These are phyloP conservation scores for Pulveroboletus sp. DNA, from an alignment of 768 basidiomycete species.

Conservation along the genomic window DNA sequence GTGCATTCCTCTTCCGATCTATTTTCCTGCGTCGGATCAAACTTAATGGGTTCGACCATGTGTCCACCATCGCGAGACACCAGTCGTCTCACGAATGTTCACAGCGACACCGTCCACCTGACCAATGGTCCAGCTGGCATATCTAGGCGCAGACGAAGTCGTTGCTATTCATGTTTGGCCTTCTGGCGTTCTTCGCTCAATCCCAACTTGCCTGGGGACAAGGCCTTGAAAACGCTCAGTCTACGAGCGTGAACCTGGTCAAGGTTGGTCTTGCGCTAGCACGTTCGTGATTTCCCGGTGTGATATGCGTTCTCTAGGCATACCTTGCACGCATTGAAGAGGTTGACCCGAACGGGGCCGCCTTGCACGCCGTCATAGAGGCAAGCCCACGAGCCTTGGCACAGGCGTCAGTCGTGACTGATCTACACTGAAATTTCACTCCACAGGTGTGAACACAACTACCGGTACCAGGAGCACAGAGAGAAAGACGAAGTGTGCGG, in stretches of 20 bases:
- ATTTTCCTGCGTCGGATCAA: not conserved
- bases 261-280: slow-evolving; percentile 36
- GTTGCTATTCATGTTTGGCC: not conserved
- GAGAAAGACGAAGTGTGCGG: slow-evolving; percentile 19
- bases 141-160: not conserved
- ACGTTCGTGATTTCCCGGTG: not conserved
- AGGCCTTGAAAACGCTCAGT: slow-evolving; percentile 46
- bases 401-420: no score
- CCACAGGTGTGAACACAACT: slow-evolving; percentile 36
- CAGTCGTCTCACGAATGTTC: not conserved
- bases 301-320: slow-evolving; percentile 36
- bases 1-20: not conserved
- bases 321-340: slow-evolving; percentile 64
- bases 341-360: slow-evolving; percentile 56
- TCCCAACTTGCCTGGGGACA: slow-evolving; percentile 11
- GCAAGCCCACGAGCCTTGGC: slow-evolving; percentile 54
- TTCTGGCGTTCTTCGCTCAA: not conserved
- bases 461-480: slow-evolving; percentile 25
- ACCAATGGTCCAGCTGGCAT: not conserved
- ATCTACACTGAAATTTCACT: slow-evolving; percentile 1
- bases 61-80: not conserved
- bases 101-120: not conserved
- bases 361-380: slow-evolving; percentile 57
- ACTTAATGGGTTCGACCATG: not conserved
- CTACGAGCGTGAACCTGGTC: slow-evolving; percentile 60